Evolutionary conservation across 176 grass and related monocot species (phyloP), one percentile per base, ranked within the genome.

Genomic region (Poa annua): DNA sequence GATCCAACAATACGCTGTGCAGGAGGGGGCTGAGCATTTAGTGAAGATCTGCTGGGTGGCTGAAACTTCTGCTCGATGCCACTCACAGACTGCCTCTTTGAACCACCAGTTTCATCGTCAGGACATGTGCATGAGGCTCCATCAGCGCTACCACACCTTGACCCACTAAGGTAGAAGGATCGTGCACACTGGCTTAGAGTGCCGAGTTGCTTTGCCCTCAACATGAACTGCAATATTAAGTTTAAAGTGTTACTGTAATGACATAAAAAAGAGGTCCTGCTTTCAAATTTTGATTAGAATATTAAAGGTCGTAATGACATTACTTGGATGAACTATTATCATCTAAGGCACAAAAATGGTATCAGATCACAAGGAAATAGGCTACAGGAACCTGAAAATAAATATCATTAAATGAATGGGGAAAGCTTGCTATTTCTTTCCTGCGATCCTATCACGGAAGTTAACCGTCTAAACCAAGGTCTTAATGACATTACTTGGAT

Each of bases 201-300:
- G 76, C 92, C 77, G 16, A 98, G 84, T 87, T 98, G 96, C 87
- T 98, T 98, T 85, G 96, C 84, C 77, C 92, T 91, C 82, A 98
- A 90, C 96, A 98, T 98, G 88, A 86, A 91, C 92, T 95, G 92
- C 76, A 89, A 84, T 52, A 56, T 66, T 14, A 55, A 77, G 48
- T 60, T 68, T 8, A 75, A 15, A n/a, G 26, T 82, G 79, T 85
- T 57, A 76, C 13, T 4, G 45, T 48, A 1, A 48, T 48, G 45
- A 48, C 45, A 48, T 48, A 48, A 1, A 4, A 48, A 48, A 48
- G 45, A 70, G 20, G 10, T 71, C 62, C 32, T 59, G 10, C 10
- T 71, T 53, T 64, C 16, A 11, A 35, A 54, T 54, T 21, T 51
- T 3, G 32, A 41, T 71, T 22, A 44, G 42, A 10, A 47, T 16